Conservation (phyloP, 1,284 basidiomycete species). For the Cryptococcus sp. region DNA sequence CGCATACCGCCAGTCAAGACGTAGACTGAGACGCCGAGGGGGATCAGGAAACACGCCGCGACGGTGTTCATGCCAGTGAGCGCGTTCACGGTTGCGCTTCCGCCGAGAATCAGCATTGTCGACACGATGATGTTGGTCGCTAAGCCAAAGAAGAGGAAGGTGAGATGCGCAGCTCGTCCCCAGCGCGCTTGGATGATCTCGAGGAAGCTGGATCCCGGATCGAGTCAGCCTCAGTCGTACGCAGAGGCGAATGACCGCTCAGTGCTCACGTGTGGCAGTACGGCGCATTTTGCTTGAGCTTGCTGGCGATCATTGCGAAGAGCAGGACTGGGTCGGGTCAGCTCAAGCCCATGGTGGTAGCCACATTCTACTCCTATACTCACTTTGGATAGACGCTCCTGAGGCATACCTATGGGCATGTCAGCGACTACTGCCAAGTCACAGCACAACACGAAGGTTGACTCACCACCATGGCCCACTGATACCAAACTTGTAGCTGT, state of each 20-base stretch:
- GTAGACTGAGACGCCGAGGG: conserved; percentile 52
- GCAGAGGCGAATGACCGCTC: conserved; percentile 32
- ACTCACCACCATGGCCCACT: conserved; percentile 56
- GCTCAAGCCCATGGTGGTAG: neutral
- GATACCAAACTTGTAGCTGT: conserved; percentile 76
- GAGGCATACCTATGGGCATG: conserved; percentile 22
- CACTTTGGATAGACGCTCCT: conserved; percentile 32
- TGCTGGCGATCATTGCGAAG: conserved; percentile 59
- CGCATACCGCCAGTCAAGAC: conserved; percentile 60
- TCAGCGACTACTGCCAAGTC: neutral
- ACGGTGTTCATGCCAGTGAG: conserved; percentile 81
- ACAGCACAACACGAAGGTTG: neutral
- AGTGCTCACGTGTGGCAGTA: conserved; percentile 52
- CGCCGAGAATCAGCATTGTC: conserved; percentile 63
- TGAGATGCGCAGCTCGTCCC: conserved; percentile 69
- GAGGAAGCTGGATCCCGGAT: conserved; percentile 41
- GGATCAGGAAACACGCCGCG: conserved; percentile 72
- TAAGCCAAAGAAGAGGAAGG: conserved; percentile 77
- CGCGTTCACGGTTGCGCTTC: conserved; percentile 73
- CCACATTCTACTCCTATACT: conserved; percentile 1
- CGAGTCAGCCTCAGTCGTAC: conserved; percentile 36
- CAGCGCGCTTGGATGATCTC: conserved; percentile 71
- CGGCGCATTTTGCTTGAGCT: conserved; percentile 61
- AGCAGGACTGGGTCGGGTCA: conserved; percentile 52
- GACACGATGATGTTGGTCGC: conserved; percentile 78